Conservation (phyloP, 2,329 filamentous ascomycete genomes). For the Colletotrichum destructivum region DNA sequence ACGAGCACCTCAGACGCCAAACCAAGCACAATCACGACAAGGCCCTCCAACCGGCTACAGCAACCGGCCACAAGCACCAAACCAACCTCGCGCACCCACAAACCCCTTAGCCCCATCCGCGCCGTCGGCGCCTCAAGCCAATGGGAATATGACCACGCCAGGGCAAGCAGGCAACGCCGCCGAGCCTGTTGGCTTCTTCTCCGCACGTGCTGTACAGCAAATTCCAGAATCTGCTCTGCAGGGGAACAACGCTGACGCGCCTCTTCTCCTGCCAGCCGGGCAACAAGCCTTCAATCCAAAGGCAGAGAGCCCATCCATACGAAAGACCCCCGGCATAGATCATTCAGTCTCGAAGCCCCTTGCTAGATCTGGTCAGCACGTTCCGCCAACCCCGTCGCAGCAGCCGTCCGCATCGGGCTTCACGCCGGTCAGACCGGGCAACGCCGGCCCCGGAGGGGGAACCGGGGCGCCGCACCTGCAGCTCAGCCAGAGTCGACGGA, state of each 20-base stretch:
- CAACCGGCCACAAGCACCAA: constrained; percentile 42
- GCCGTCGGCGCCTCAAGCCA: constrained; percentile 30
- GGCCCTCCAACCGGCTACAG: constrained; percentile 44
- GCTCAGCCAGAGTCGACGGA: constrained; percentile 68
- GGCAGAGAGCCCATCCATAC: constrained; percentile 85
- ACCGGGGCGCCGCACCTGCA: constrained; percentile 66
- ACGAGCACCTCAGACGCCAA: constrained; percentile 55
- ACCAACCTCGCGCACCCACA: constrained; percentile 44
- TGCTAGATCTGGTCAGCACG: constrained; percentile 68
- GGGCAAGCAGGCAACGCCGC: constrained; percentile 45
- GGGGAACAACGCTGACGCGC: constrained; percentile 57
- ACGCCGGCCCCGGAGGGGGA: constrained; percentile 13
- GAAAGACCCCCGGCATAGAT: constrained; percentile 90
- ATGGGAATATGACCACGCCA: constrained; percentile 44
- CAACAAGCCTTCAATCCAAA: constrained; percentile 79
- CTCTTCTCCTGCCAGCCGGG: constrained; percentile 56
- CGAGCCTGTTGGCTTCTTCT: constrained; percentile 76
- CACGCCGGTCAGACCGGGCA: constrained; percentile 36
- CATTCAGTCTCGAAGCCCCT: constrained; percentile 84
- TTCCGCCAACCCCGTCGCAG: constrained; percentile 57
- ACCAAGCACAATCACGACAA: constrained; percentile 49
- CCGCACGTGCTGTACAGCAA: constrained; percentile 75
- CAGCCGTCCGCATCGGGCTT: constrained; percentile 41
- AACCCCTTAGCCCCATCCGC: constrained; percentile 40
- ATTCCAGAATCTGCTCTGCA: constrained; percentile 62